Conservation (phyloP, 1,284 basidiomycete species). For the Cryptococcus sp. region DNA sequence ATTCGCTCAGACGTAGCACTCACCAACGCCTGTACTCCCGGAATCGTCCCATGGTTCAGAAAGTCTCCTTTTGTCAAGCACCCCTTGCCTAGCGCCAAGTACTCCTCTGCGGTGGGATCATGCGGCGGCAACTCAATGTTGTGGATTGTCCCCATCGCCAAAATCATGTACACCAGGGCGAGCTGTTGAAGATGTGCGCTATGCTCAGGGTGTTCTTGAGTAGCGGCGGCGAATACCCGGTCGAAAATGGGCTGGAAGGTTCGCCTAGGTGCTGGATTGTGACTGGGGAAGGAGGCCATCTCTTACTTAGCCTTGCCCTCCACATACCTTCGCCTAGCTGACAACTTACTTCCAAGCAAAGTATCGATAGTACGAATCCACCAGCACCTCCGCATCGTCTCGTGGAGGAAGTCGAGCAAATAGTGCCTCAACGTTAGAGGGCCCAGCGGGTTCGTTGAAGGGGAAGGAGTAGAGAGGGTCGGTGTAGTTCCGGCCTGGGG, state of each 20-base stretch:
- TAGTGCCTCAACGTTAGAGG: slow-evolving; percentile 6
- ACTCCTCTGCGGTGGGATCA: slow-evolving; percentile 34
- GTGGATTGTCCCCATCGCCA: slow-evolving; percentile 41
- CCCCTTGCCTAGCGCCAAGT: slow-evolving; percentile 27
- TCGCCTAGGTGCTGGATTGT: slow-evolving; percentile 29
- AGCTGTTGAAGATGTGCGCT: slow-evolving; percentile 33
- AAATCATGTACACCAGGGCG: slow-evolving; percentile 34
- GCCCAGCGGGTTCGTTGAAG: slow-evolving; percentile 4
- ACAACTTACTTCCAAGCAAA: slow-evolving; percentile 33
- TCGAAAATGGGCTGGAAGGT: slow-evolving; percentile 30
- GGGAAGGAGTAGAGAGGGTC: slow-evolving; percentile 11
- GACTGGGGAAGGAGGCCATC: slow-evolving; percentile 6
- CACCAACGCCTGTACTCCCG: slow-evolving; percentile 33
- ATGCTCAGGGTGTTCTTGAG: not conserved
- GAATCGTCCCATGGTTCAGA: slow-evolving; percentile 35
- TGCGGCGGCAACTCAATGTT: slow-evolving; percentile 40
- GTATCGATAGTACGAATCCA: slow-evolving; percentile 34
- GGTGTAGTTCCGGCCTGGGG: not conserved
- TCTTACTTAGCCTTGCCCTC: no score
- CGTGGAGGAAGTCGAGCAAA: slow-evolving; percentile 25
- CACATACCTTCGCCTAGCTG: not conserved
- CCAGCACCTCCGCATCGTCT: slow-evolving; percentile 28
- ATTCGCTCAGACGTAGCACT: not conserved
- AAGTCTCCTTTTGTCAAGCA: slow-evolving; percentile 42
- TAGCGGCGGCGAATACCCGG: slow-evolving; percentile 15